Evolutionary conservation across 2,329 filamentous ascomycete species (phyloP), one percentile per base, ranked within the genome.

Genomic region (Escovopsis sp.): DNA sequence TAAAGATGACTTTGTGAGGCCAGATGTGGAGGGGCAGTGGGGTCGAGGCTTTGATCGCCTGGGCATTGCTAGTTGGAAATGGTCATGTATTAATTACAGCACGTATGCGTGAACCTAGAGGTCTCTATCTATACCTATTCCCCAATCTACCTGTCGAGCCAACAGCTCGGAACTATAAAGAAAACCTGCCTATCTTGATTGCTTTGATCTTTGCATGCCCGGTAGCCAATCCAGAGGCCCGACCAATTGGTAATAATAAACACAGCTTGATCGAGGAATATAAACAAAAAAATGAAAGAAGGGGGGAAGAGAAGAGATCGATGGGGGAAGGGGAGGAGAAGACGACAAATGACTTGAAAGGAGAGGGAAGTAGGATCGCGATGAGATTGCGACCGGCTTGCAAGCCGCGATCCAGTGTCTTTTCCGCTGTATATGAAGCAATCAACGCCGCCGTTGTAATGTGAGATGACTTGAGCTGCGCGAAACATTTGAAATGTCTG

Each of bases 61-160:
- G 54, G 53, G 44, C 47, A 43, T 44, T 43, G 41, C 42, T 48
- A 45, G 44, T 53, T 55, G 39, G 53, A n/a, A n/a, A n/a, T 52
- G 40, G 41, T 53, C 45, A 47, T 49, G 47, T 54, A 56, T 55
- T 55, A 55, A 45, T 49, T 55, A 56, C 54, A 57, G 45, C 47
- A 40, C 50, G 46, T 45, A 51, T 53, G 48, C 41, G 29, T 38
- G 37, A 41, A 44, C 43, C 45, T 36, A 40, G 39, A 28, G 43
- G 37, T 45, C 39, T 57, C 47, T 54, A 48, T 57, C 53, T 57
- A 54, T 57, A 45, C 40, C 53, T 45, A 23, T 23, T 23, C 19
- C 19, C 19, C 19, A 9, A 5, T 54, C 52, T 49, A 43, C 43
- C 49, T 42, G 44, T 49, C 41, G 36, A 50, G 50, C 43, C 45